These are phyloP conservation scores for Cystofilobasidium bisporidii DNA, from an alignment of 768 basidiomycete species.

Conservation along the genomic window DNA sequence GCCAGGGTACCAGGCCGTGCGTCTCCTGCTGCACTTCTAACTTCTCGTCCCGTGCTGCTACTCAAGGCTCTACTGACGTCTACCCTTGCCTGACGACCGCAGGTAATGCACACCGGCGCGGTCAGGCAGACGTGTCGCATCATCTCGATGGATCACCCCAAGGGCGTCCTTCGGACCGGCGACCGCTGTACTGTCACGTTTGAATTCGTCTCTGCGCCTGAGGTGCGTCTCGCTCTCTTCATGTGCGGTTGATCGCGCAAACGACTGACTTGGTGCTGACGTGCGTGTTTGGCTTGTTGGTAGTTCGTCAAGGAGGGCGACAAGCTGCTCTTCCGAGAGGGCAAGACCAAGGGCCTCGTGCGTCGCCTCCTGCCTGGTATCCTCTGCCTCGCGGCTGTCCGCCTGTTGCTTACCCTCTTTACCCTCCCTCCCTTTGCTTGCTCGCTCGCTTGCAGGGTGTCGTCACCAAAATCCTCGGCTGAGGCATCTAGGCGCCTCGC, in stretches of 20 bases:
- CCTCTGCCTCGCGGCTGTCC: no score
- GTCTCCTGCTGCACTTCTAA: not conserved
- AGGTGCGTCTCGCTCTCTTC: not conserved
- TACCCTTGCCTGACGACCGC: slow-evolving; percentile 29
- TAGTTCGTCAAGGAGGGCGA: slow-evolving; percentile 78
- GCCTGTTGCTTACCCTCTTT: no score
- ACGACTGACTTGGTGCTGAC: slow-evolving; percentile 47
- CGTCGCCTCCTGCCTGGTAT: not conserved
- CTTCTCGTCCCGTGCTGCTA: not conserved
- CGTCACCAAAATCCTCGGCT: no score
- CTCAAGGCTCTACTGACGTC: slow-evolving; percentile 7
- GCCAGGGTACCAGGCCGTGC: slow-evolving; percentile 8
- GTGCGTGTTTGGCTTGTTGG: not conserved
- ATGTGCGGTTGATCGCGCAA: not conserved
- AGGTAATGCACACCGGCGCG: slow-evolving; percentile 35
- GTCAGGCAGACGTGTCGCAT: slow-evolving; percentile 34
- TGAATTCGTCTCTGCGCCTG: slow-evolving; percentile 57
- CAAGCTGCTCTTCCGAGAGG: slow-evolving; percentile 88
- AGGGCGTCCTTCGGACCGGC: slow-evolving; percentile 80
- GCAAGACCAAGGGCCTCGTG: slow-evolving; percentile 72
- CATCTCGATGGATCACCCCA: slow-evolving; percentile 57
- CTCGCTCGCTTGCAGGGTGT: no score
- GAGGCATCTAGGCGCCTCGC: no score
- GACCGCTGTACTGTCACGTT: slow-evolving; percentile 90
- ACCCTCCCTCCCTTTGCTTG: no score